phyloP scores from a whole-genome alignment of 257 asterid species.

The Gynochthodes officinalis region DNA sequence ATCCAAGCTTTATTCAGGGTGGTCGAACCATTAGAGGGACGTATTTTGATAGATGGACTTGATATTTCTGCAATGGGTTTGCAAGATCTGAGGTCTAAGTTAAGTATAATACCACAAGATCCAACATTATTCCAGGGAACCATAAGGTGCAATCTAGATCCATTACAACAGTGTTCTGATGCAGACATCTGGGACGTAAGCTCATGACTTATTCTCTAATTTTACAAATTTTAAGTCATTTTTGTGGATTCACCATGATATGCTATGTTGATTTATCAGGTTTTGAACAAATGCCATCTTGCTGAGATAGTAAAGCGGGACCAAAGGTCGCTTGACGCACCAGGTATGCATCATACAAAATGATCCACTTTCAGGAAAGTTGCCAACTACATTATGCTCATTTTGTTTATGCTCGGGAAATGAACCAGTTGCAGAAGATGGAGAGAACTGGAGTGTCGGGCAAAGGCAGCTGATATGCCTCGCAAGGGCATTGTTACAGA shows the following conservation, averaged over 20 bases:
- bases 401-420: not conserved
- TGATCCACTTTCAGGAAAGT: not conserved
- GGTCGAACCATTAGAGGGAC: constrained; percentile 65
- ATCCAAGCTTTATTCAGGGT: constrained; percentile 85
- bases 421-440: constrained; percentile 75
- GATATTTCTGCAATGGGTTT: constrained; percentile 65
- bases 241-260: not conserved
- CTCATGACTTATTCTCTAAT: not conserved
- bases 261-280: constrained; percentile 29
- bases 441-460: constrained; percentile 85
- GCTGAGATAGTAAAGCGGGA: constrained; percentile 58
- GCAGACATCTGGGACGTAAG: constrained; percentile 74
- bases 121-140: constrained; percentile 82
- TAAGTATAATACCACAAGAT: constrained; percentile 85
- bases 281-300: constrained; percentile 62
- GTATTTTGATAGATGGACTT: constrained; percentile 56
- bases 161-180: constrained; percentile 55
- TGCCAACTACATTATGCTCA: not conserved
- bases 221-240: not conserved
- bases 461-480: constrained; percentile 83
- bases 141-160: constrained; percentile 72
- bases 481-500: constrained; percentile 60
- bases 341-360: constrained; percentile 41
- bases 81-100: constrained; percentile 66
- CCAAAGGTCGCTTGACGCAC: constrained; percentile 63